These are phyloP conservation scores for Rehmannia glutinosa DNA, from an alignment of 257 asterid genomes.

Conservation along the genomic window DNA sequence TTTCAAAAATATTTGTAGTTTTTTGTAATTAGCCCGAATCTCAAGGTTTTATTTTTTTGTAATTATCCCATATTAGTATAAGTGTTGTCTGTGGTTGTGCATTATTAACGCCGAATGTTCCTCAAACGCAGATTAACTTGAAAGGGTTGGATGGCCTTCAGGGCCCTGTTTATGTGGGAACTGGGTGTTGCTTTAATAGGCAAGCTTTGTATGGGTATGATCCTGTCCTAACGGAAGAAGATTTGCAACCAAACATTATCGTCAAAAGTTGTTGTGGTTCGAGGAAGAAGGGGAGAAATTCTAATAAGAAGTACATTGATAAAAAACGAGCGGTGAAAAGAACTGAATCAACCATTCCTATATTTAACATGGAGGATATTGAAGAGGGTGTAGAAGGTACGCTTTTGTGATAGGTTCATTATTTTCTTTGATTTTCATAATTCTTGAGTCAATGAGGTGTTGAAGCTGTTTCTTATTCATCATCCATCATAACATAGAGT, in stretches of 20 bases:
- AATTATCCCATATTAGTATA: not conserved
- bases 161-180: conserved; percentile 61
- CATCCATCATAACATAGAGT: too few relatives aligned
- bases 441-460: too few relatives aligned
- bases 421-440: not conserved
- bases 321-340: conserved; percentile 35
- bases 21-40: not conserved
- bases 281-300: conserved; percentile 41
- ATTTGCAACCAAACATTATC: conserved; percentile 54
- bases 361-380: conserved; percentile 37
- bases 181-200: conserved; percentile 53
- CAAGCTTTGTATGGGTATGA: conserved; percentile 54
- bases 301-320: conserved; percentile 38
- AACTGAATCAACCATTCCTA: conserved; percentile 41
- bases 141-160: conserved; percentile 58
- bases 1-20: not conserved
- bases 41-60: too few relatives aligned
- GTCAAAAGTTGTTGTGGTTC: conserved; percentile 65
- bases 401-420: not conserved
- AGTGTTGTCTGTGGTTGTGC: not conserved
- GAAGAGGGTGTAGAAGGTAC: conserved; percentile 49
- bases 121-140: conserved; percentile 45
- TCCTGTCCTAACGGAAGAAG: conserved; percentile 55
- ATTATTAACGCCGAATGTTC: not conserved
- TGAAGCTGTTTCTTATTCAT: too few relatives aligned